phyloP scores from a whole-genome alignment of 805 yeast genomes.

The Clavispora fructus region DNA sequence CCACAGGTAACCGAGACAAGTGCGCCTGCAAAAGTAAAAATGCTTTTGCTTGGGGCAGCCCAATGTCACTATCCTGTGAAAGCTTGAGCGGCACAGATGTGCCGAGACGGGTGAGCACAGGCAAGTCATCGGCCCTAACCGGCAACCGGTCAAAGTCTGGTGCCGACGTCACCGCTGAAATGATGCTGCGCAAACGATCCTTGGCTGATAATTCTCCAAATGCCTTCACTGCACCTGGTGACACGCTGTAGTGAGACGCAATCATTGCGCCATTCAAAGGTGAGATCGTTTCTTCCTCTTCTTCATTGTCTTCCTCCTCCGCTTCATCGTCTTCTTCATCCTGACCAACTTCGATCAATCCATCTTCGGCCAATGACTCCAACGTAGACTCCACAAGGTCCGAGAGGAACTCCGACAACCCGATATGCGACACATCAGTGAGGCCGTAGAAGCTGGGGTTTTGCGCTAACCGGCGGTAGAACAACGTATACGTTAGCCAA shows the following conservation, averaged over 20 bases:
- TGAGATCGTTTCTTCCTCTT: conserved; percentile 35
- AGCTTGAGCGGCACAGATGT: conserved; percentile 60
- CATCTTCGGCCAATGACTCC: conserved; percentile 55
- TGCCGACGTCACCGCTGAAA: conserved; percentile 64
- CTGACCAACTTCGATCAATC: conserved; percentile 55
- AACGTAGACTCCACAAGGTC: conserved; percentile 73
- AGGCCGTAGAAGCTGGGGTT: conserved; percentile 92
- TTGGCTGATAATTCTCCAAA: conserved; percentile 49
- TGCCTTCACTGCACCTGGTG: conserved; percentile 62
- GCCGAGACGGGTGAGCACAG: conserved; percentile 45
- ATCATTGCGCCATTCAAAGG: conserved; percentile 72
- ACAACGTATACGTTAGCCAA: conserved; percentile 80
- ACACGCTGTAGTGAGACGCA: conserved; percentile 65
- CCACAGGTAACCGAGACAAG: conserved; percentile 58
- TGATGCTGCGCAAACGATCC: conserved; percentile 54
- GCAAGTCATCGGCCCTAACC: conserved; percentile 56
- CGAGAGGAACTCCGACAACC: conserved; percentile 76
- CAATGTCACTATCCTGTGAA: conserved; percentile 26
- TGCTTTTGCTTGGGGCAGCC: conserved; percentile 61
- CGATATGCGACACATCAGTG: conserved; percentile 53
- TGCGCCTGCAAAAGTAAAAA: conserved; percentile 78
- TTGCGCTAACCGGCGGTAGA: conserved; percentile 70
- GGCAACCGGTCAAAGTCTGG: conserved; percentile 66
- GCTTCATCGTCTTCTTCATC: conserved; percentile 21
- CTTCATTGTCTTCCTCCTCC: conserved; percentile 35